Base-by-base conservation (phyloP, 1,284 basidiomycete genomes). In the Ganoderma resinaceum region DNA sequence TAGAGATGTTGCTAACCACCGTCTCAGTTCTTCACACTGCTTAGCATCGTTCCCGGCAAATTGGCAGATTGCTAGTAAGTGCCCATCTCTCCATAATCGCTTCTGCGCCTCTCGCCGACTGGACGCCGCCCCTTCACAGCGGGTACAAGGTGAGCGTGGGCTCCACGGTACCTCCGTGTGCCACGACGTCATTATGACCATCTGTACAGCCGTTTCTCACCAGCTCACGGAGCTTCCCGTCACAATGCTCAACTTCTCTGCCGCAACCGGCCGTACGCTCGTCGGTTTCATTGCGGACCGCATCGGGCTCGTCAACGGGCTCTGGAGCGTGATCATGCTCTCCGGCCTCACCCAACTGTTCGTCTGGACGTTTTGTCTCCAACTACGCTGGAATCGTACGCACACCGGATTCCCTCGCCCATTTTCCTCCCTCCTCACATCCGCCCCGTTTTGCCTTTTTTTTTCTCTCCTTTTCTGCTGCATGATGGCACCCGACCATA, bases 271-370 rank as follows among this genome's bases (percentile, higher is more conserved):
- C 14, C 74, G 76, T 40, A 72, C 72, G 20, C 66, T 71, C 43
- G 68, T 75, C n/a, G 76, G 75, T 7, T 76, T 75, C 66, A 42
- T 72, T 49, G 76, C 73, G 0, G 76, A 77, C 67, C 68, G 70
- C 26, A 67, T 77, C 40, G 76, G 76, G 26, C 74, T 74, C 40
- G 72, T 76, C 35, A 77, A 77, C 64, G 62, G 74, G 16, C 70
- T 76, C 12, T 69, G 74, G 63, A 62, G 67, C 46, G 72, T 70
- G 6, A 63, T 74, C 62, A 43, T 70, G 61, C 70, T 77, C 31
- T 76, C 76, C 20, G 76, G 76, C n/a, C 73, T 77, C 63, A 69
- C 72, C 12, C 76, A 76, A 65, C 31, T 77, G 33, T 63, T 76
- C 23, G 64, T 77, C 53, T 77, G 75, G 75, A 72, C 69, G 55